Conservation (phyloP, 805 yeast genomes). For the Candida wancherniae region DNA sequence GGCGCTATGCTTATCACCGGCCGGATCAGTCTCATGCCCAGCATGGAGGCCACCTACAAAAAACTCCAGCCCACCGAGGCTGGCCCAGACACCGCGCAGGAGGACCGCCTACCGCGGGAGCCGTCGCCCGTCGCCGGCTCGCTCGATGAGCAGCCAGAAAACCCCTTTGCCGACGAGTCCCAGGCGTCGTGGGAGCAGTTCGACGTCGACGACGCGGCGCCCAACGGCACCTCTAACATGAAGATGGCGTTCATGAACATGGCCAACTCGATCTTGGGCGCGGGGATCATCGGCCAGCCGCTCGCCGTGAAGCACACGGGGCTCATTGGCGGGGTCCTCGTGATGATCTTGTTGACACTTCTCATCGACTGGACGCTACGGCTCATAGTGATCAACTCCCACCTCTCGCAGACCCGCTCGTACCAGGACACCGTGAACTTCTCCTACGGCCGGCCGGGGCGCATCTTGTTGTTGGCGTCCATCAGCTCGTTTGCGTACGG, state of each 20-base stretch:
- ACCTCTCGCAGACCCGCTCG: slow-evolving; percentile 66
- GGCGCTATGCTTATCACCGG: too few species aligned
- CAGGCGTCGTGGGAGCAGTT: slow-evolving; percentile 6
- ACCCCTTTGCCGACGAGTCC: neutral
- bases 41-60: neutral
- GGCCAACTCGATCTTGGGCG: slow-evolving; percentile 94
- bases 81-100: too few species aligned
- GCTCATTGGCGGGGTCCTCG: slow-evolving; percentile 62
- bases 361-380: slow-evolving; percentile 86
- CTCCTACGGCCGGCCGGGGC: slow-evolving; percentile 75
- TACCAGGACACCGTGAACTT: slow-evolving; percentile 81
- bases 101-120: too few species aligned
- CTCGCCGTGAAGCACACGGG: slow-evolving; percentile 83
- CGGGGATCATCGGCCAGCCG: slow-evolving; percentile 94
- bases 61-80: too few species aligned
- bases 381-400: slow-evolving; percentile 76
- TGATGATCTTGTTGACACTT: slow-evolving; percentile 55
- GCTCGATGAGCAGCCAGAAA: too few species aligned
- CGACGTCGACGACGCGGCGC: slow-evolving; percentile 1
- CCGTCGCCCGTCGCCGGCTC: too few species aligned
- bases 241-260: slow-evolving; percentile 93
- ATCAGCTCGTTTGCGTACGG: slow-evolving; percentile 92
- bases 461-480: slow-evolving; percentile 59
- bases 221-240: slow-evolving; percentile 40
- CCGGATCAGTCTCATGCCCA: slow-evolving; percentile 1